Base-by-base conservation (phyloP, 768 basidiomycete genomes). In the Phanerochaete carnosa region DNA sequence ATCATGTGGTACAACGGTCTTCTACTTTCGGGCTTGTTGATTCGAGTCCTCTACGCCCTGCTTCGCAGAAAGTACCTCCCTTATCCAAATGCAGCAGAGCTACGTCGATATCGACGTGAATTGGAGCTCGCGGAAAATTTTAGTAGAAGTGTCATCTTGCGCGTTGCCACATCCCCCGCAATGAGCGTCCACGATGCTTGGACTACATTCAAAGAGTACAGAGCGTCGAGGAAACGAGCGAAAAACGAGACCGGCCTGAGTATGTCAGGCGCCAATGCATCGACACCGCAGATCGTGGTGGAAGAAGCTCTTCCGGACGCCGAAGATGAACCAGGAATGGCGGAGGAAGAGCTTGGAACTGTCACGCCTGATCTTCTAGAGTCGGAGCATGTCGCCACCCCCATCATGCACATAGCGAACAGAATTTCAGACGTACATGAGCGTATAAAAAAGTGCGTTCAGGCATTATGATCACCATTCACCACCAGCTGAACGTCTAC, bases 381-480 rank as follows among this genome's bases (percentile, higher is more conserved):
- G 46, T 70, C 75, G 25, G 56, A 57, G 52, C 80, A 78, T 61
- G 26, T 82, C 6, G 82, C 82, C 67, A 75, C 77, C 11, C 66
- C 74, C 28, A 62, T 73, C 2, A 66, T 88, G 19, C 69, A 75
- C 35, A 33, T 69, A 11, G 33, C 88, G 52, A 75, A 78, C 46
- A 78, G 81, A 43, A 66, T 86, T 33, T 81, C 83, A 9, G 87
- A 89, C 66, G 58, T 87, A 11, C 83, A 87, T 59, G 88, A 90
- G 68, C 76, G 87, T 32, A 62, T 87, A 28, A 82, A 80, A 71
- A 89, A 88, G 88, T 88, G 64, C 29, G 78, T 52, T 1, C 26
- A 43, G 11, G 29, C 23, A 58, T 33, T 12, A 22, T 53, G 3
- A 22, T 51, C 47, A 57, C 25, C 26, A 5, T 57, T 37, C 22